Base-by-base conservation (phyloP, 768 basidiomycete genomes). In the Lactarius sanguifluus region DNA sequence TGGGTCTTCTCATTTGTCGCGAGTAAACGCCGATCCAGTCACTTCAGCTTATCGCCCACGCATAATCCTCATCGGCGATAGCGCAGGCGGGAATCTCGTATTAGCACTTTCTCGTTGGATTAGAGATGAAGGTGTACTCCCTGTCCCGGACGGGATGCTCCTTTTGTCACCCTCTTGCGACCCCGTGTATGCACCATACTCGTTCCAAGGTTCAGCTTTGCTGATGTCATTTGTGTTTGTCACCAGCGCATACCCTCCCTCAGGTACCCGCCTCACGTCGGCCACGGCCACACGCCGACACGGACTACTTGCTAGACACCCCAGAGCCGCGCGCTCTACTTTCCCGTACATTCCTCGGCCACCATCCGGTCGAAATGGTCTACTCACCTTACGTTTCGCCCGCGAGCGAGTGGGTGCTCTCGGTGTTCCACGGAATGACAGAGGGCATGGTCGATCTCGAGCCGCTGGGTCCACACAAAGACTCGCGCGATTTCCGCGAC, bases 311-410 rank as follows among this genome's bases (percentile, higher is more conserved):
- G 23, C 79, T 81, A 20, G 83, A 85, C 70, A 84, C 80, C 1
- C 82, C 81, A 6, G 83, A 83, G 68, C 82, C 83, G 2, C 81
- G 82, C 43, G 82, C 81, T 0, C 77, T 84, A 25, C 76, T 84
- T 12, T 81, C 82, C 55, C 80, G 82, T 41, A 82, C 82, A n/a
- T 84, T 84, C 76, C 79, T 85, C 4, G 83, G 83, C n/a, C 71
- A 73, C 59, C 72, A 76, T 64, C 73, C 75, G 10, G 61, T 76
- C 61, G 76, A 77, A 38, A 75, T 73, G 61, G 73, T 76, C 55
- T 76, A 78, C 65, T 74, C 73, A 20, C 77, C 77, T 5, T 77
- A 77, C 71, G 72, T 77, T 50, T 73, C 72, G 47, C 77, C 76
- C 45, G 75, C 77, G 30, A 75, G 73, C n/a, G 67, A 69, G 45